Base-by-base conservation (phyloP, 169 alveolate species). In the Plasmodium sp. region DNA sequence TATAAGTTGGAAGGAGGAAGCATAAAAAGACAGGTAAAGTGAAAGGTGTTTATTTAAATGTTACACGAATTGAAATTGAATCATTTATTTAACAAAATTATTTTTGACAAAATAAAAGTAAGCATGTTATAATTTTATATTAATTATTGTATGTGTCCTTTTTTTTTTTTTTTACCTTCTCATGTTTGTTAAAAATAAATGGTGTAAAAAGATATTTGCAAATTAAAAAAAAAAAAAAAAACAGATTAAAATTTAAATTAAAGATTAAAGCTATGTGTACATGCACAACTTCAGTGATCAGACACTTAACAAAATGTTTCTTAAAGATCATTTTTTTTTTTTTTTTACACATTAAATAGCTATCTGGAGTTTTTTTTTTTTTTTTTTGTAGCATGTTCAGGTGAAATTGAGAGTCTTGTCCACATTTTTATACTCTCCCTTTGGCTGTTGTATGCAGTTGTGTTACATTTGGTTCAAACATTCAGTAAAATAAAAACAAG, bases 21-120 rank as follows among this genome's bases (percentile, higher is more conserved):
- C 84, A 84, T 43, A 84, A 84, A 84, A 84, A 71, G 82, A 84
- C 92, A 84, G 67, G 14, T 48, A 56, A 48, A n/a, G 18, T 18
- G 3, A 81, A 39, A 51, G 56, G 56, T 81, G 48, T 81, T 51
- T 41, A 27, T 56, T 81, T 27, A 81, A 54, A 81, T 81, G 39
- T 54, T 18, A 10, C 22, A n/a, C 54, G 43, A 51, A 51, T 81
- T 81, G 56, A 81, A 81, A 14, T 81, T 81, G 67, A 81, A 81
- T 31, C 58, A 31, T 81, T 80, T 36, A 80, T 81, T 45, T 81
- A 39, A 81, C 10, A 81, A 81, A 27, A 27, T 31, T 56, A 10
- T 45, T 67, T 34, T 84, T 84, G 34, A 39, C 82, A 84, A 62
- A 39, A 71, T 67, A 71, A 71, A 67, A 34, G 73, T 39, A 67